Evolutionary conservation across 73 alveolate genomes (phyloP).

Genomic region (Paramecium pentaurelia): DNA sequence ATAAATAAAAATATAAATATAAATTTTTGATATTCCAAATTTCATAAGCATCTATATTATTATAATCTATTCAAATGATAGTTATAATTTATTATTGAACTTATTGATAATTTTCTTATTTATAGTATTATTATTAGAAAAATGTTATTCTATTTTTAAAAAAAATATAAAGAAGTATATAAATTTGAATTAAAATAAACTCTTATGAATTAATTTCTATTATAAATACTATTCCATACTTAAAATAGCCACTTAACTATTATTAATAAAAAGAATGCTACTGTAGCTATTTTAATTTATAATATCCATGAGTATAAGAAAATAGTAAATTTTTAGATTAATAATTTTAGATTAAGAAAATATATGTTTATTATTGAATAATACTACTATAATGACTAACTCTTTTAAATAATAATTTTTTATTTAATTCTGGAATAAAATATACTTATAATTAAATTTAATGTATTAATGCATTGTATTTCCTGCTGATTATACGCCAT

Average conservation of each 20-base stretch:
- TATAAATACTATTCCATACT: too few relatives aligned
- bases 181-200: too few relatives aligned
- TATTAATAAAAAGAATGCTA: too few relatives aligned
- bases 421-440: neutral
- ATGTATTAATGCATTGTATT: neutral
- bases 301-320: neutral
- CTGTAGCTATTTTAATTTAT: too few relatives aligned
- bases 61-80: too few relatives aligned
- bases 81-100: neutral
- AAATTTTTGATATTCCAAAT: too few relatives aligned
- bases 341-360: neutral
- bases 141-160: too few relatives aligned
- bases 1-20: too few relatives aligned
- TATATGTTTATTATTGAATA: neutral
- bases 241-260: too few relatives aligned
- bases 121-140: neutral
- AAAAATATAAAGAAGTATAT: neutral
- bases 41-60: too few relatives aligned
- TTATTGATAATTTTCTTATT: too few relatives aligned
- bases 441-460: neutral
- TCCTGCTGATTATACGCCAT: constrained; percentile 20
- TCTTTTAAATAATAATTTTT: neutral
- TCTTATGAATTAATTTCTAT: too few relatives aligned
- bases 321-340: neutral
- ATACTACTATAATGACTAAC: neutral